A percentile compares a stretch with the other conserved stretches of the same genome.
Evolutionary conservation across 2,329 filamentous ascomycete genomes (phyloP).

Genomic region (Diaporthe vaccinii): DNA sequence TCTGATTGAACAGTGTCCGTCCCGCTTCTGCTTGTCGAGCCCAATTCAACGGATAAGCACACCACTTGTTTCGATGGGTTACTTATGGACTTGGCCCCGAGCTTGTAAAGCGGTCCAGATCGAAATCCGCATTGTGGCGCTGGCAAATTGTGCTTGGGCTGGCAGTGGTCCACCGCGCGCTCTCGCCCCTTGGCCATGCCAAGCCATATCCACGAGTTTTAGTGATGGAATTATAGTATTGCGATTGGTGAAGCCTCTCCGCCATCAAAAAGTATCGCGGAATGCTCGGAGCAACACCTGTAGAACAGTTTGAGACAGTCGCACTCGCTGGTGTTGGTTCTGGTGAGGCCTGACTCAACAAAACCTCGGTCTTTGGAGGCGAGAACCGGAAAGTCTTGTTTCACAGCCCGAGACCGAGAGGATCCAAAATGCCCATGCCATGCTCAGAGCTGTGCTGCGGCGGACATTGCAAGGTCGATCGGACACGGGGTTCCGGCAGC

Average conservation of each 20-base stretch:
- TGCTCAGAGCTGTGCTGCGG: not conserved
- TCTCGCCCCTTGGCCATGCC: constrained; percentile 3
- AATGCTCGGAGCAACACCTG: not conserved
- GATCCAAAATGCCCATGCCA: not conserved
- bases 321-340: not conserved
- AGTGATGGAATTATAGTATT: constrained; percentile 1
- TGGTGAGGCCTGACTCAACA: not conserved
- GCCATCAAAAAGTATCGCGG: constrained; percentile 17
- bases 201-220: constrained; percentile 2
- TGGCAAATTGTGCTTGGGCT: not conserved
- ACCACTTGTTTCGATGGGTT: constrained; percentile 25
- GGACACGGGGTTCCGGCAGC: not conserved
- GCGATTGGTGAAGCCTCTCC: constrained; percentile 26
- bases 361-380: not conserved
- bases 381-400: not conserved
- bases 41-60: constrained; percentile 23
- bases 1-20: constrained; percentile 9
- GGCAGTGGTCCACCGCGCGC: constrained; percentile 1
- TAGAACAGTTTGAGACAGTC: not conserved
- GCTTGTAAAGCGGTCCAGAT: constrained; percentile 19
- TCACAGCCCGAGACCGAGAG: not conserved
- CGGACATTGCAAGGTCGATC: no score
- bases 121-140: not conserved
- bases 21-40: not conserved
- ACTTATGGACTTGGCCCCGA: constrained; percentile 20